A percentile compares a stretch with the other conserved stretches of the same genome.
Evolutionary conservation across 139 green algal species (phyloP).

Genomic region (Chlamydomonas sphaeroides): DNA sequence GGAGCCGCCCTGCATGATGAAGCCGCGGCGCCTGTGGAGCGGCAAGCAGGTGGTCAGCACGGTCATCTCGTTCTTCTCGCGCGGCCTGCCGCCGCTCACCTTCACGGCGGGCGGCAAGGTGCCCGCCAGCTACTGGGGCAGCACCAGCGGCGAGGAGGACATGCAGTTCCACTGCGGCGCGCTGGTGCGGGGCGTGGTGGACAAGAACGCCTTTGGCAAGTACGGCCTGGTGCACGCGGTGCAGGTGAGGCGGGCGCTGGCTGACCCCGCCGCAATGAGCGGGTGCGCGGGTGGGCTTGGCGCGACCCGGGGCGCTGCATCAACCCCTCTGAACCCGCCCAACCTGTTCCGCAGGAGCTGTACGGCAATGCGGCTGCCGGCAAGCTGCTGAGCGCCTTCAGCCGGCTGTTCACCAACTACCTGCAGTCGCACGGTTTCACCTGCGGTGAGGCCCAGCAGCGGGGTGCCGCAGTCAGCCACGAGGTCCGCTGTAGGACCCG

Average conservation of each 20-base stretch:
- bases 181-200: constrained; percentile 82
- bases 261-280: no score
- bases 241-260: no score
- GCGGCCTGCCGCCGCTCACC: constrained; percentile 82
- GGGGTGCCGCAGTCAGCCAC: no score
- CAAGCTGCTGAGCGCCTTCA: constrained; percentile 81
- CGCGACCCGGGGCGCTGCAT: no score
- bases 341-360: constrained; percentile 90
- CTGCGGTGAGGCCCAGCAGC: constrained; percentile 65
- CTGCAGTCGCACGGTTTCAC: constrained; percentile 94
- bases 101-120: constrained; percentile 78
- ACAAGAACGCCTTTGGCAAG: constrained; percentile 96
- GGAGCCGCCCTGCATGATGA: constrained; percentile 81
- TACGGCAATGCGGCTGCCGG: constrained; percentile 88
- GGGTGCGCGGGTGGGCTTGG: no score
- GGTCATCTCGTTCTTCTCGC: constrained; percentile 79
- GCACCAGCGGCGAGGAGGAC: constrained; percentile 69
- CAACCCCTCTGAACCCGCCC: no score
- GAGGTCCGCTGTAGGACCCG: no score
- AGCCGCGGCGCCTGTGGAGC: constrained; percentile 88
- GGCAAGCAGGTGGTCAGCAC: constrained; percentile 94
- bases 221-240: constrained; percentile 94
- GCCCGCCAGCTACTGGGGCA: constrained; percentile 85
- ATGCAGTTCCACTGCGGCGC: constrained; percentile 73
- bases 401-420: constrained; percentile 90